Evolutionary conservation across 2,329 filamentous ascomycete genomes (phyloP), one percentile per base, ranked within the genome.

Genomic region (Coniochaeta sp.): DNA sequence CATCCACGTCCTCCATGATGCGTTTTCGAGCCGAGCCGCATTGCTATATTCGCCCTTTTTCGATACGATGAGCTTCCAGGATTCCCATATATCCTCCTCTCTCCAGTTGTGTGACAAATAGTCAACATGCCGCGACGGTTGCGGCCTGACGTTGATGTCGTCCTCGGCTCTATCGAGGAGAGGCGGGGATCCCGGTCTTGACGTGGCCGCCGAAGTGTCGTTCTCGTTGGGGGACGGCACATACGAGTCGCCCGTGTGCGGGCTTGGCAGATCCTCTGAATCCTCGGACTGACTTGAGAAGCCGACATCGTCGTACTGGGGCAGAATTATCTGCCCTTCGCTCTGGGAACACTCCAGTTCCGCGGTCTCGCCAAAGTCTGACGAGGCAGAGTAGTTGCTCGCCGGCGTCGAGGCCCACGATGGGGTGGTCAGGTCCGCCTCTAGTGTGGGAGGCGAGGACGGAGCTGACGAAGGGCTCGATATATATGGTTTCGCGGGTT

Each of bases 61-160:
- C 30, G 89, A 88, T 17, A 93, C 87, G 67, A 98, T 91, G 71
- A 96, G 95, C 70, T 92, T 88, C 95, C 95, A 98, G 1, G 93
- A 97, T 6, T 90, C 89, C 93, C 93, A 98, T 28, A 98, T 96
- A 74, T 99, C 93, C 73, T 98, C 93, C 74, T 97, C 92, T 64
- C 84, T 86, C 91, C 93, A 96, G 63, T 93, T 86, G 70, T 98
- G 90, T 19, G 93, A 96, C 55, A 97, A 83, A 71, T 96, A 96
- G 75, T 96, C 93, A n/a, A 96, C 93, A 74, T 96, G 91, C 65
- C 91, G 82, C 54, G 92, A 92, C 1, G 91, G 91, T 68, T 89
- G 85, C 36, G 80, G 81, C 63, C 86, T 84, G 40, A 96, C 80
- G 12, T 89, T 88, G 10, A 87, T 89, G 72, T 96, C 92, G 67